Base-by-base conservation (phyloP, 2,329 filamentous ascomycete species). In the Davidsoniella australis region DNA sequence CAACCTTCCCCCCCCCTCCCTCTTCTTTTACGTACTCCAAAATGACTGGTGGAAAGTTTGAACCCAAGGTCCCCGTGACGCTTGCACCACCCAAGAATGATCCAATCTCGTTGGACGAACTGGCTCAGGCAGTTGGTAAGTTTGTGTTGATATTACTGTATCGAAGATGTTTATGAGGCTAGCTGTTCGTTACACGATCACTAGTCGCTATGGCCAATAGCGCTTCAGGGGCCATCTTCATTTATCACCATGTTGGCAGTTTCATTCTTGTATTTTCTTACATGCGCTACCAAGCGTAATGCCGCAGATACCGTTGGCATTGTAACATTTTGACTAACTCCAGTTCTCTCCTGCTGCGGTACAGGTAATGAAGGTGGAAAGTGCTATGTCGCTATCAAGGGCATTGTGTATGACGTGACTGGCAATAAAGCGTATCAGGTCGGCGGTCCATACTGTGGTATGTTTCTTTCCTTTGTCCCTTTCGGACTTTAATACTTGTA, bases 381-480 rank as follows among this genome's bases (percentile, higher is more conserved):
- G 57, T 76, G 73, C 60, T 82, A 81, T 57, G 78, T 83, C 40
- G 79, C 78, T 42, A 82, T 83, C 64, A 82, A 82, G 69, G 89
- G 91, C 57, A 85, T 82, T 54, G 82, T 98, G 47, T 98, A 95
- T 61, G 89, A 98, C 61, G 91, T 98, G 53, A 86, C 78, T 20
- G 84, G 82, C 47, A 98, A 96, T 65, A 79, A 83, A 56, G 79
- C 84, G 14, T 98, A 98, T 63, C 78, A 79, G 43, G 78, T 83
- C 8, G 82, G 79, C 20, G 88, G 85, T 44, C 78, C 81, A 55
- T 98, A 98, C 65, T 75, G 85, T 58, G 84, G 91, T 95, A 70
- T 60, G 72, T 65, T 20, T 18, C 24, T 41, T 44, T 37, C 2
- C 14, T 26, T 12, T 29, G 10, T 7, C 9, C 17, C n/a, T 14